Percentiles rank a stretch among this genome's conserved stretches.
Conservation (phyloP, 2,329 filamentous ascomycete genomes). For the Verticillium zaregamsianum region DNA sequence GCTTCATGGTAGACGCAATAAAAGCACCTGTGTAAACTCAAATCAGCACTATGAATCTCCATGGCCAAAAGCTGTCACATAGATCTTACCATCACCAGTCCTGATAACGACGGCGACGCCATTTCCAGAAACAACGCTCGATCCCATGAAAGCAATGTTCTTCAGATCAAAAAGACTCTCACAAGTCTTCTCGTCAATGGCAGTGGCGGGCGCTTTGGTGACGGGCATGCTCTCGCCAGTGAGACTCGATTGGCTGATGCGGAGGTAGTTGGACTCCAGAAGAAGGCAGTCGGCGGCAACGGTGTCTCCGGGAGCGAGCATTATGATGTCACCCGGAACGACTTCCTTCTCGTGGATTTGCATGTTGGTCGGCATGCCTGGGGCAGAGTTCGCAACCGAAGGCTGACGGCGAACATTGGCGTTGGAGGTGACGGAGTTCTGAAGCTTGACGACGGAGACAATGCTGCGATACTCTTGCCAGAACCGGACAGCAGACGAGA, state of each 20-base stretch:
- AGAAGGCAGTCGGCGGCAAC: slow-evolving; percentile 23
- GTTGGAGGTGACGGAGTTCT: slow-evolving; percentile 18
- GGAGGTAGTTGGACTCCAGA: slow-evolving; percentile 19
- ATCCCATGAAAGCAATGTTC: slow-evolving; percentile 23
- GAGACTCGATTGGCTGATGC: slow-evolving; percentile 23
- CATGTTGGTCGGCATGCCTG: background rate
- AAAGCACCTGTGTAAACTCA: slow-evolving; percentile 10
- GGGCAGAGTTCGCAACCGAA: background rate
- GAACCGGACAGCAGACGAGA: slow-evolving; percentile 21
- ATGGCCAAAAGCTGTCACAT: background rate
- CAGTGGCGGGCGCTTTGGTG: slow-evolving; percentile 12
- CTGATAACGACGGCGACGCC: slow-evolving; percentile 19
- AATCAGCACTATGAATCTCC: slow-evolving; percentile 7
- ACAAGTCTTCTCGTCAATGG: slow-evolving; percentile 12
- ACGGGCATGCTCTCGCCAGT: slow-evolving; percentile 23
- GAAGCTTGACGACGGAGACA: slow-evolving; percentile 18
- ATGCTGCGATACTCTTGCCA: slow-evolving; percentile 23
- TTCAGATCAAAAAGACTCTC: slow-evolving; percentile 18
- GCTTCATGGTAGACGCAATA: slow-evolving; percentile 20
- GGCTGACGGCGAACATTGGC: slow-evolving; percentile 14
- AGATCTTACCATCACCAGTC: slow-evolving; percentile 9
- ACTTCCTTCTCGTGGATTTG: slow-evolving; percentile 5
- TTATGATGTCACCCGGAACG: slow-evolving; percentile 19
- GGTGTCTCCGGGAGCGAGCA: slow-evolving; percentile 17
- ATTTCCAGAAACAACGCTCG: slow-evolving; percentile 21